Evolutionary conservation across 495 filamentous ascomycete species (phyloP), one percentile per base, ranked within the genome.

Genomic region (Penicillium roqueforti): DNA sequence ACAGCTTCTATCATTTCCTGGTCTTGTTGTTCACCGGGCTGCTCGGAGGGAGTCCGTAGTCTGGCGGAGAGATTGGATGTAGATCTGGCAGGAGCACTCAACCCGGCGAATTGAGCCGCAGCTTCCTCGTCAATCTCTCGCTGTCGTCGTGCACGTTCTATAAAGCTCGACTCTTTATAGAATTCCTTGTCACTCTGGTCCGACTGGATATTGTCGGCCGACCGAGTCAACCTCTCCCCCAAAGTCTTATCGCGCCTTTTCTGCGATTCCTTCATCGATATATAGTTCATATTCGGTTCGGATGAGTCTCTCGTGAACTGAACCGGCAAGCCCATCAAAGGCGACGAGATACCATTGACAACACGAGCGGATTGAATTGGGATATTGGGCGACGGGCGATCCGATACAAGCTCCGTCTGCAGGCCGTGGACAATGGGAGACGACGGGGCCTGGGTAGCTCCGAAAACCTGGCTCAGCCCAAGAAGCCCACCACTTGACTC

Each of bases 211-310:
- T 71, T 53, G 25, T 71, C 67, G 5, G 66, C 71, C 3, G 72
- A 74, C 4, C 69, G 68, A 13, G 72, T 72, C 54, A 77, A 62
- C 47, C 78, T 67, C 41, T 69, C 68, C 23, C 65, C 69, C 38
- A 63, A 45, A 7, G 60, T 57, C 42, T 51, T 68, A 25, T 77
- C 63, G 8, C 73, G 63, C 23, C 62, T 58, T 36, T 63, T 56
- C 44, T 81, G 78, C 11, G 78, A 81, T 52, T 80, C 76, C 23
- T 78, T 73, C 70, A 81, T 73, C 0, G 76, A 74, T 18, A 80
- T 67, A 55, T 81, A 80, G 31, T 66, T 71, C 19, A 73, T 40
- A n/a, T 77, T 72, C 1, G 76, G 72, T 39, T 77, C 78, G 0
- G 74, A 77, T 6, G 72, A 71, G 6, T 75, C 71, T 9, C 70